Conservation (phyloP, 495 filamentous ascomycete species). For the Podospora australis region DNA sequence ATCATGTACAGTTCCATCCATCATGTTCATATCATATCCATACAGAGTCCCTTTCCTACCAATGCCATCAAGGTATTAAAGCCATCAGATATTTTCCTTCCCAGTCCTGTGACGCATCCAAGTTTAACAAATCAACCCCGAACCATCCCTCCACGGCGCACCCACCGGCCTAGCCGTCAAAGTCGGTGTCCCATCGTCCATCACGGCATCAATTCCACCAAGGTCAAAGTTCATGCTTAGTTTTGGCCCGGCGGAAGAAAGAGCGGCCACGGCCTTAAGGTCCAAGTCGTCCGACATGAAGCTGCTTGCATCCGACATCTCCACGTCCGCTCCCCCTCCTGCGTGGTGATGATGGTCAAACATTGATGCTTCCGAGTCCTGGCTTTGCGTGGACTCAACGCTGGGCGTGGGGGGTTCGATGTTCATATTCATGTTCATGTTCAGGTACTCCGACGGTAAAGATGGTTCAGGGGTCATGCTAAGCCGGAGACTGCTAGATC, state of each 20-base stretch:
- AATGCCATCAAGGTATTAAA: no score
- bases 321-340: constrained; percentile 25
- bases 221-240: not conserved
- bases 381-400: constrained; percentile 7
- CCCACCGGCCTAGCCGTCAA: constrained; percentile 12
- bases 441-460: not conserved
- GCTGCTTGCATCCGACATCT: constrained; percentile 39
- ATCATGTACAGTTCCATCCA: no score
- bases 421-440: not conserved
- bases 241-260: no score
- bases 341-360: constrained; percentile 1
- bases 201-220: constrained; percentile 24
- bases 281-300: constrained; percentile 24
- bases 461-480: constrained; percentile 2
- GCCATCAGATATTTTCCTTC: no score
- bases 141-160: constrained; percentile 4
- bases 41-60: not conserved
- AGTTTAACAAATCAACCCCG: constrained; percentile 1
- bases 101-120: no score
- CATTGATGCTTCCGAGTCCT: not conserved
- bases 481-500: not conserved
- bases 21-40: not conserved
- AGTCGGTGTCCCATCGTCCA: constrained; percentile 29
- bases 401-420: constrained; percentile 12
- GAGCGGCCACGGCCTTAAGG: constrained; percentile 6